Percentiles rank a stretch among this genome's conserved stretches.
Evolutionary conservation across 768 basidiomycete species (phyloP).

Genomic region (Boletus tylopilopsis): DNA sequence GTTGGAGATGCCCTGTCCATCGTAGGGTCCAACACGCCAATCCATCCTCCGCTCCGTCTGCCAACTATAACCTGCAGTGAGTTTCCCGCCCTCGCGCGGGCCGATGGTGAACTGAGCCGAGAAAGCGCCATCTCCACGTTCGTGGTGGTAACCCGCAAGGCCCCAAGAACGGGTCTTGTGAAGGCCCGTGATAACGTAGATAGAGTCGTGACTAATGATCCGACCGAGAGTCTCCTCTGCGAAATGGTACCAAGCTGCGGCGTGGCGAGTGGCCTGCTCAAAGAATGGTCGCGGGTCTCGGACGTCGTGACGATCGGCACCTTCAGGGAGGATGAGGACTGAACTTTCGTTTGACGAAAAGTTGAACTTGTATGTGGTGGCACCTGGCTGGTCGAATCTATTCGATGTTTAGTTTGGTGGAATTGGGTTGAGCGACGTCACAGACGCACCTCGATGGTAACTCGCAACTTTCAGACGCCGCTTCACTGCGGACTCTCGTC

Average conservation of each 20-base stretch:
- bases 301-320: conserved; percentile 26
- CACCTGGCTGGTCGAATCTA: conserved; percentile 4
- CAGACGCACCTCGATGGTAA: conserved; percentile 6
- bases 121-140: conserved; percentile 1
- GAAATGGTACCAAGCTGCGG: conserved; percentile 30
- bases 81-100: conserved; percentile 1
- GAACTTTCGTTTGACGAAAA: conserved; percentile 28
- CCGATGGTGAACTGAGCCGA: conserved; percentile 15
- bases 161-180: conserved; percentile 30
- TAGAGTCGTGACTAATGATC: conserved; percentile 27
- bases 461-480: neutral
- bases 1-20: conserved; percentile 12
- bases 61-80: conserved; percentile 15
- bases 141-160: conserved; percentile 21
- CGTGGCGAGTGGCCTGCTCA: conserved; percentile 25
- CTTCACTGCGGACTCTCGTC: conserved; percentile 1
- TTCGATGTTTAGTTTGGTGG: neutral
- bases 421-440: neutral
- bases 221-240: conserved; percentile 25
- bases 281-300: conserved; percentile 24
- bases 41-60: conserved; percentile 16
- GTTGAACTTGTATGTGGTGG: conserved; percentile 10
- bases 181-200: conserved; percentile 33
- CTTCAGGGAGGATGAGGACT: conserved; percentile 33
- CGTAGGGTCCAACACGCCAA: conserved; percentile 17